phyloP scores from a whole-genome alignment of 805 yeast species.

The Metahyphopichia silvanorum region DNA sequence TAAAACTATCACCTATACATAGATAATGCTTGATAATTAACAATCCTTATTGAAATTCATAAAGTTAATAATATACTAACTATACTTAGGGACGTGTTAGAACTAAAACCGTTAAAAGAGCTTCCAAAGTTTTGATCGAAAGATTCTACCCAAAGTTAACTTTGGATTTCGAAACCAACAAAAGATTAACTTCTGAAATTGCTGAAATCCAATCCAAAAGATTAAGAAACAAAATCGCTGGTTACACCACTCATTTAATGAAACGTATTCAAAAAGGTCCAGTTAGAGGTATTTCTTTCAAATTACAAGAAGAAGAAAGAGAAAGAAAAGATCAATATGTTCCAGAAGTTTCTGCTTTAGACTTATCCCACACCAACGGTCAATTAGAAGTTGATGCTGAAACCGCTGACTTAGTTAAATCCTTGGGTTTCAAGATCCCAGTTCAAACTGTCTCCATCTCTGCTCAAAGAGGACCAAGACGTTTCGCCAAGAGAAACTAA shows the following conservation, averaged over 20 bases:
- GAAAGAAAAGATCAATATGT: constrained; percentile 99
- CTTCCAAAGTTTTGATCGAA: constrained; percentile 99
- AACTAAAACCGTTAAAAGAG: constrained; percentile 99
- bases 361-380: constrained; percentile 93
- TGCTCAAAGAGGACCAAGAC: constrained; percentile 85
- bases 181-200: constrained; percentile 97
- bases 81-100: constrained; percentile 95
- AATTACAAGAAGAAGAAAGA: constrained; percentile 99
- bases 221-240: constrained; percentile 99
- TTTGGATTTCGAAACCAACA: constrained; percentile 99
- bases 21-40: too few relatives aligned
- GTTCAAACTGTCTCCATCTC: constrained; percentile 82
- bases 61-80: too few relatives aligned
- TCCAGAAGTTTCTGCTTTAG: constrained; percentile 99
- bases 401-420: constrained; percentile 91
- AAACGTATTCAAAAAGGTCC: constrained; percentile 99
- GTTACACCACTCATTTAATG: constrained; percentile 99
- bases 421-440: constrained; percentile 88
- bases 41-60: too few relatives aligned
- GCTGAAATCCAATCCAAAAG: constrained; percentile 99
- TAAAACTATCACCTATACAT: too few relatives aligned
- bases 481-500: constrained; percentile 89
- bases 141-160: constrained; percentile 99
- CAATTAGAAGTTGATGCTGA: constrained; percentile 96
- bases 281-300: constrained; percentile 99